These are phyloP conservation scores for Camptophora hylomeconis DNA, from an alignment of 2,329 filamentous ascomycete species.

Conservation along the genomic window DNA sequence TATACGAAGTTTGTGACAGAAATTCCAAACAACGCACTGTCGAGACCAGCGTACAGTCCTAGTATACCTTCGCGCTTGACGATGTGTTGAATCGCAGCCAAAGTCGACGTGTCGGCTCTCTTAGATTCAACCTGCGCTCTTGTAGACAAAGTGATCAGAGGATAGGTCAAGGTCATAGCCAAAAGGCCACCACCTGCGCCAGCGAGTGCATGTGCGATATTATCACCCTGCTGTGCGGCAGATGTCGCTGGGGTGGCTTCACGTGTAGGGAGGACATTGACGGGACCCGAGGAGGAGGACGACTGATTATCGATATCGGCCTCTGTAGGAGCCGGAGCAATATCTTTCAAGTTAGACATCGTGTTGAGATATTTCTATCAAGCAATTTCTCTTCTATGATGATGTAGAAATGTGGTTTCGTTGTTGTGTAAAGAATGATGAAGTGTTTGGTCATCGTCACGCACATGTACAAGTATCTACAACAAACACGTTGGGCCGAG, in stretches of 20 bases:
- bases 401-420: too few relatives aligned
- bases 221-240: constrained; percentile 75
- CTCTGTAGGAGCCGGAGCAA: constrained; percentile 4
- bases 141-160: constrained; percentile 92
- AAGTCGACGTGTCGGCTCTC: constrained; percentile 72
- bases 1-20: constrained; percentile 99
- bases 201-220: constrained; percentile 87
- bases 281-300: constrained; percentile 8
- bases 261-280: constrained; percentile 5
- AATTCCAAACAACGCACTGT: constrained; percentile 92
- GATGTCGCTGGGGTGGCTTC: constrained; percentile 37
- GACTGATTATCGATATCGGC: constrained; percentile 1
- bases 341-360: constrained; percentile 35
- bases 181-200: constrained; percentile 87
- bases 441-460: too few relatives aligned
- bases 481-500: too few relatives aligned
- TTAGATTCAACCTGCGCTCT: constrained; percentile 96
- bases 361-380: too few relatives aligned
- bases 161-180: constrained; percentile 94
- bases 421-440: too few relatives aligned
- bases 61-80: constrained; percentile 79
- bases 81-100: constrained; percentile 72
- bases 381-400: too few relatives aligned
- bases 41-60: constrained; percentile 84
- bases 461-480: too few relatives aligned